Evolutionary conservation across 345 rosid species (phyloP).

Genomic region (Syzygium aromaticum): DNA sequence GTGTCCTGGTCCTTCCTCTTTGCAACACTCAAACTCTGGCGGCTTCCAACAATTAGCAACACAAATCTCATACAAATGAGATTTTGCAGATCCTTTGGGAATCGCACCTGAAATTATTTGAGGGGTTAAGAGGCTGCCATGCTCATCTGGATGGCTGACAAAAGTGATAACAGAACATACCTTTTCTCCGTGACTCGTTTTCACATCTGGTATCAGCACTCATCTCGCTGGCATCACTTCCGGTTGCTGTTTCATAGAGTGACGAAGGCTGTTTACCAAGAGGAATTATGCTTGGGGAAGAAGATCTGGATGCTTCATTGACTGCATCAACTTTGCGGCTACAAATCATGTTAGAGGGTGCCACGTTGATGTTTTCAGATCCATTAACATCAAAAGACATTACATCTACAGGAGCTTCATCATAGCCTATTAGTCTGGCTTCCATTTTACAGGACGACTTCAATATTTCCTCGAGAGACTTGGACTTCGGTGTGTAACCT

Average conservation of each 20-base stretch:
- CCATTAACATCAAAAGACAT: constrained; percentile 7
- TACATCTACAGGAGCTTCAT: constrained; percentile 59
- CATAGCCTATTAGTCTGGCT: constrained; percentile 70
- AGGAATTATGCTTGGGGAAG: constrained; percentile 9
- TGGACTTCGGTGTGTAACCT: constrained; percentile 36
- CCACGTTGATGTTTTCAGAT: constrained; percentile 18
- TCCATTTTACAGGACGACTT: constrained; percentile 37
- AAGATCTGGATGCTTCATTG: neutral
- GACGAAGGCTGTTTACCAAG: neutral
- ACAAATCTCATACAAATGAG: constrained; percentile 56
- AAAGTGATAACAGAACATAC: neutral
- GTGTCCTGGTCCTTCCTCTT: constrained; percentile 76
- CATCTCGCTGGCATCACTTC: neutral
- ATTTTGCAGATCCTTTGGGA: constrained; percentile 37
- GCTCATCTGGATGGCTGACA: neutral
- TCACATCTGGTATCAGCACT: neutral
- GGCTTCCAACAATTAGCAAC: constrained; percentile 61
- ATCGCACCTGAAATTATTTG: constrained; percentile 20
- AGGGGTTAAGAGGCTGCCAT: neutral
- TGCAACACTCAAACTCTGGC: constrained; percentile 59
- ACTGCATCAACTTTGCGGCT: neutral
- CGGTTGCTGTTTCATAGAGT: neutral
- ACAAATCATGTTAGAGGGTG: constrained; percentile 2
- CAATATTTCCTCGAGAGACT: constrained; percentile 48
- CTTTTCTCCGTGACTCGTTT: neutral